Evolutionary conservation across 2,329 filamentous ascomycete species (phyloP).

Genomic region (Macrophomina pseudophaseolina): DNA sequence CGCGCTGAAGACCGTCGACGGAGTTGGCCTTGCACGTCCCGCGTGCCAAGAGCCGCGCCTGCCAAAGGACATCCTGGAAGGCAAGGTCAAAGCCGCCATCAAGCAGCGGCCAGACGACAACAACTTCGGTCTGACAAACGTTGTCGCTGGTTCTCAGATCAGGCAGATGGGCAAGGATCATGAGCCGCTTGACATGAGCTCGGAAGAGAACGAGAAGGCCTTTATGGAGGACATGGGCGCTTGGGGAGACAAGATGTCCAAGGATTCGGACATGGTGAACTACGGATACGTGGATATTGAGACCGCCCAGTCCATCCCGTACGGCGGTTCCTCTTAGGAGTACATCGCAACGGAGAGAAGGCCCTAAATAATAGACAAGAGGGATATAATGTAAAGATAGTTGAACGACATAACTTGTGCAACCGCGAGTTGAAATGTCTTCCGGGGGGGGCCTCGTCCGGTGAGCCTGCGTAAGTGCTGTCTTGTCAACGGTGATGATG

Average conservation of each 20-base stretch:
- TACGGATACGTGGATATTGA: slow-evolving; percentile 55
- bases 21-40: slow-evolving; percentile 64
- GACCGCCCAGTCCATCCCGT: slow-evolving; percentile 44
- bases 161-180: slow-evolving; percentile 59
- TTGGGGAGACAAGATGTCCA: slow-evolving; percentile 49
- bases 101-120: slow-evolving; percentile 55
- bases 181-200: slow-evolving; percentile 58
- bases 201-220: slow-evolving; percentile 52
- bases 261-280: slow-evolving; percentile 45
- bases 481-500: no score
- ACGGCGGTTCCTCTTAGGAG: slow-evolving; percentile 34
- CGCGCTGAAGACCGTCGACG: slow-evolving; percentile 46
- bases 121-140: slow-evolving; percentile 57
- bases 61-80: slow-evolving; percentile 52
- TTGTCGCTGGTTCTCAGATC: slow-evolving; percentile 58
- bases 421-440: no score
- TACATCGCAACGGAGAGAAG: neutral
- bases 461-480: no score
- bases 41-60: slow-evolving; percentile 58
- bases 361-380: neutral
- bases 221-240: slow-evolving; percentile 56
- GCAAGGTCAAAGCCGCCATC: slow-evolving; percentile 52
- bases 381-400: no score
- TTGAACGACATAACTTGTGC: no score
- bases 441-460: no score